phyloP scores from a whole-genome alignment of 495 filamentous ascomycete genomes.

The Echria macrotheca region DNA sequence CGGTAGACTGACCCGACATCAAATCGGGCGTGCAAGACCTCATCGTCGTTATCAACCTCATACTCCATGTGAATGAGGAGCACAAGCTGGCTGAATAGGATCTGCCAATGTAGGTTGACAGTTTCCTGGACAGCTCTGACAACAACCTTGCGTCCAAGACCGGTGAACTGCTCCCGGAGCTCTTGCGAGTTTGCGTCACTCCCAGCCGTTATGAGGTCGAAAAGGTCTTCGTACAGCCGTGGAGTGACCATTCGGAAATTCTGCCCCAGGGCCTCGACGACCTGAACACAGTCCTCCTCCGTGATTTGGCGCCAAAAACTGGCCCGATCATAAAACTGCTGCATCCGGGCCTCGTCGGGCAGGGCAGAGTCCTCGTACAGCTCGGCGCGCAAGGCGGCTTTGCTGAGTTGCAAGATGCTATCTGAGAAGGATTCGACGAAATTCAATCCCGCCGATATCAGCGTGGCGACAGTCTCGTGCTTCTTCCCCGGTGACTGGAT shows the following conservation, averaged over 20 bases:
- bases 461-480: slow-evolving; percentile 31
- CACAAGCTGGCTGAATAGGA: slow-evolving; percentile 77
- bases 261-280: slow-evolving; percentile 51
- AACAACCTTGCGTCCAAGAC: slow-evolving; percentile 66
- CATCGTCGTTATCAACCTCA: slow-evolving; percentile 64
- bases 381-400: slow-evolving; percentile 57
- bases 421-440: slow-evolving; percentile 59
- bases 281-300: slow-evolving; percentile 58
- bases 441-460: slow-evolving; percentile 55
- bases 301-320: slow-evolving; percentile 67
- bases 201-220: slow-evolving; percentile 35
- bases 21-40: slow-evolving; percentile 54
- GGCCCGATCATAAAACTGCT: slow-evolving; percentile 63
- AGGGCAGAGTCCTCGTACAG: slow-evolving; percentile 62
- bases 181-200: slow-evolving; percentile 35
- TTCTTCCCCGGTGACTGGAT: slow-evolving; percentile 28
- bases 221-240: slow-evolving; percentile 44
- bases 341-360: slow-evolving; percentile 63
- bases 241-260: slow-evolving; percentile 51
- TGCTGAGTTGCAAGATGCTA: slow-evolving; percentile 54
- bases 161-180: slow-evolving; percentile 47
- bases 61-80: slow-evolving; percentile 76
- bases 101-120: slow-evolving; percentile 57
- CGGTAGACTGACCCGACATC: slow-evolving; percentile 63
- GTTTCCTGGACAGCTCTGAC: slow-evolving; percentile 75